Evolutionary conservation across 2,329 filamentous ascomycete species (phyloP), one percentile per base, ranked within the genome.

Genomic region (Cryphonectria naterciae): DNA sequence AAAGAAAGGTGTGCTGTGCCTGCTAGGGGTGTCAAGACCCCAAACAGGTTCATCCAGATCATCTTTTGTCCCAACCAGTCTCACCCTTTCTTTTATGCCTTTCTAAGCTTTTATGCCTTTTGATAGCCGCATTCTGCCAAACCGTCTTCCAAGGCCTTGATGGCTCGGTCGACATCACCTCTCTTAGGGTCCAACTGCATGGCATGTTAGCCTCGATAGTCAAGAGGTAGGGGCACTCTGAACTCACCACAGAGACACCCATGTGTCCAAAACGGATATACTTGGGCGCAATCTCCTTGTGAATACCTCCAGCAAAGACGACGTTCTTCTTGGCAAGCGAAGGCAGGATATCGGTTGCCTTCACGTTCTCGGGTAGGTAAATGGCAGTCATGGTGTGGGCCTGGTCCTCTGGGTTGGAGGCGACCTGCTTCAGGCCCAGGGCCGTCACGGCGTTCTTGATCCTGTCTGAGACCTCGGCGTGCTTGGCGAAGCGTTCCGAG

Each of bases 351-450:
- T 97, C 93, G 2, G 94, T 88, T 41, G 92, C 91, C 76, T 91
- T 90, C 68, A 98, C 84, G 56, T 87, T 91, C 73, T 98, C 93
- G 1, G 96, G 96, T 69, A 99, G 87, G 82, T 96, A 98, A 75
- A 99, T 96, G 71, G 96, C 95, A 4, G 96, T 99, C 96, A 99
- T 99, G 77, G 93, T 94, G 81, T 97, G 95, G 58, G 96, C 94
- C 84, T 98, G 95, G 82, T 97, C 92, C 77, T 95, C 94, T 0
- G 93, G 92, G 80, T 95, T 93, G 49, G 88, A 82, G 32, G 96
- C 95, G 52, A 99, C 87, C 80, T 98, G 93, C 83, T 94, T 92
- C 72, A 99, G 86, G 4, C 96, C 96, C 49, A 98, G 85, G 67
- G 92, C 91, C 6, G 89, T 83, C 67, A 98, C 86, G 25, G 92